These are phyloP conservation scores for Xylaria longipes DNA, from an alignment of 495 filamentous ascomycete genomes.

Conservation along the genomic window DNA sequence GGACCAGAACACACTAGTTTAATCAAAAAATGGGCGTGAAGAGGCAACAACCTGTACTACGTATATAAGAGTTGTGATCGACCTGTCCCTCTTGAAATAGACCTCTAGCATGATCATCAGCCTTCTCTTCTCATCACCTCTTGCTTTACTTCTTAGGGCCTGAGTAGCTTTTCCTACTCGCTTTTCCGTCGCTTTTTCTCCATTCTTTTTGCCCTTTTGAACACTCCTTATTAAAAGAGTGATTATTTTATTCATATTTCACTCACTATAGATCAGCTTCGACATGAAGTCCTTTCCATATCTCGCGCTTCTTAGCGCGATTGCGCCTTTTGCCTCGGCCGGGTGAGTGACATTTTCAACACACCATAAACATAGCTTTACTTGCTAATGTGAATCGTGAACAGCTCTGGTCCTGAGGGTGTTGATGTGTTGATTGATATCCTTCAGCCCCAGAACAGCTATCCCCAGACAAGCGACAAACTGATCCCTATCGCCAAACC, in stretches of 20 bases:
- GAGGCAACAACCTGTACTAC: constrained; percentile 12
- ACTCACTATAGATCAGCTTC: neutral
- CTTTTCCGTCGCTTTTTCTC: neutral
- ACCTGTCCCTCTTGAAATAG: neutral
- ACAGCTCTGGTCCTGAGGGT: constrained; percentile 18
- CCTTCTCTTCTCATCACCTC: constrained; percentile 12
- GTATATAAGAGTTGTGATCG: constrained; percentile 26
- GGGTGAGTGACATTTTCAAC: constrained; percentile 1
- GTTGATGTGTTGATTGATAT: constrained; percentile 25
- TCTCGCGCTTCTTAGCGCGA: constrained; percentile 29
- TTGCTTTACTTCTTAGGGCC: constrained; percentile 14
- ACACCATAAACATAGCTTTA: neutral
- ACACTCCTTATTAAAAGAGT: constrained; percentile 4
- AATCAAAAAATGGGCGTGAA: neutral
- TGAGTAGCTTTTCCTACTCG: constrained; percentile 14
- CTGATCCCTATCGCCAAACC: constrained; percentile 13
- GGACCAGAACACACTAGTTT: neutral
- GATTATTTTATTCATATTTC: neutral
- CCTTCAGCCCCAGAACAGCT: constrained; percentile 26
- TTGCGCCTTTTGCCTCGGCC: constrained; percentile 21
- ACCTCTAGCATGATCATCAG: neutral
- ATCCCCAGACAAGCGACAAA: constrained; percentile 22
- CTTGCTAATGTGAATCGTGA: neutral
- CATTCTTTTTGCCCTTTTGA: neutral
- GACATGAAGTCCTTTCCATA: constrained; percentile 29